These are phyloP conservation scores for Kluyveromyces aestuarii DNA, from an alignment of 805 yeast species.

Conservation along the genomic window DNA sequence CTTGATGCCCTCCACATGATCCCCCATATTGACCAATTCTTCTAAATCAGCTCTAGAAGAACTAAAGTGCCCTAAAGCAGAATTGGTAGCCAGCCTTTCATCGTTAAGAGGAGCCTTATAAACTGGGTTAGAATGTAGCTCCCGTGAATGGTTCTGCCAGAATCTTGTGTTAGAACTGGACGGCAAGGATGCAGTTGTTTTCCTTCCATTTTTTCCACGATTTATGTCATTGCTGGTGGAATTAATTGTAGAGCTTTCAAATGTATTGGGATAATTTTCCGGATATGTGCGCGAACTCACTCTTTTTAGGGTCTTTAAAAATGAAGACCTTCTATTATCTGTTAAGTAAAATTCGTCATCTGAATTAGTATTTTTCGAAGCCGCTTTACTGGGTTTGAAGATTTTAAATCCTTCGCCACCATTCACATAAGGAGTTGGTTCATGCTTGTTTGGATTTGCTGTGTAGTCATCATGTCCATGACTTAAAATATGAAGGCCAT, in stretches of 20 bases:
- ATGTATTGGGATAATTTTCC: neutral
- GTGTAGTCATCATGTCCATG: neutral
- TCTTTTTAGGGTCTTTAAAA: neutral
- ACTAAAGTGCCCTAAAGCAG: neutral
- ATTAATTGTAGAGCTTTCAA: neutral
- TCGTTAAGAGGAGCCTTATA: no score
- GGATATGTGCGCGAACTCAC: neutral
- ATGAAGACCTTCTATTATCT: neutral
- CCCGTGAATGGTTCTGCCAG: neutral
- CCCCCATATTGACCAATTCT: slow-evolving; percentile 5
- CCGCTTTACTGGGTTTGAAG: neutral
- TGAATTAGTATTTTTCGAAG: neutral
- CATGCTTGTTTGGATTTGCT: neutral
- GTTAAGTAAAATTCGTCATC: neutral
- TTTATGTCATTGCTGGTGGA: neutral
- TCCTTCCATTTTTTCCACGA: neutral
- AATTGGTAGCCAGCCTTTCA: neutral
- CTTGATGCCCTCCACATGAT: slow-evolving; percentile 12
- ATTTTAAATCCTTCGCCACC: neutral
- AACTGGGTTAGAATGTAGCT: no score
- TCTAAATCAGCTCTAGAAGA: neutral
- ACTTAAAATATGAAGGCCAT: neutral
- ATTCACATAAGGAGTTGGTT: neutral
- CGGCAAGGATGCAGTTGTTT: neutral
- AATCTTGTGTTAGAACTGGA: neutral